Evolutionary conservation across 192 early-diverging fungal genomes (phyloP), one percentile per base, ranked within the genome.

Genomic region (Mortierella claussenii): DNA sequence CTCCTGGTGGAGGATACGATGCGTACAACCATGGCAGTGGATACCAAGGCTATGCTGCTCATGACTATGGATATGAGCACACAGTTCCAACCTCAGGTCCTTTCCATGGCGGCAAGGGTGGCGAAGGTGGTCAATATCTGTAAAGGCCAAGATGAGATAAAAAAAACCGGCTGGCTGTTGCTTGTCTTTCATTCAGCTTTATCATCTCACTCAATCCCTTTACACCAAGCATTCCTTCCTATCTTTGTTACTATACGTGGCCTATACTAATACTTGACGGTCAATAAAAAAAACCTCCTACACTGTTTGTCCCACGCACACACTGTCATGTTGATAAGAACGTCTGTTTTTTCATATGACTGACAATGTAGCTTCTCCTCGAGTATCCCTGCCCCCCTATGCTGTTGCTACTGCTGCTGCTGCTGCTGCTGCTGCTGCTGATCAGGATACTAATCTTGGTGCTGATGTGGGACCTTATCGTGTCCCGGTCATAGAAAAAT

Each of bases 61-160:
- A 46, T 32, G 73, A 76, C 34, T 76, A 76, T 36, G 73, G 64
- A 27, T 76, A 76, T 30, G 73, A 76, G 10, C 58, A 75, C 20
- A 21, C 48, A 2, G 52, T 67, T 7, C 73, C 73, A 5, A 56
- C 64, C 33, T 66, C 71, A 4, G 58, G 43, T 3, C 53, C 58
- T 20, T 66, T 65, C 59, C 64, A 65, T 40, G 45, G 56, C 7
- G 57, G 28, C 17, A 60, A 60, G 31, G 17, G 34, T 15, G 43
- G 45, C 20, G 69, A 54, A 7, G 60, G 45, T 12, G 69, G 69
- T 21, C 64, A 55, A 12, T 56, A 67, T 27, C 31, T 60, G 56
- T 67, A 51, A 31, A 34, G 55, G 60, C 2, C n/a, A 45, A 49
- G 9, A 23, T 13, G 27, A 59, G 42, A 59, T 57, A 40, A 40